Conservation (phyloP, 352 stramenopile species). For the Phytophthora pseudosyringae region DNA sequence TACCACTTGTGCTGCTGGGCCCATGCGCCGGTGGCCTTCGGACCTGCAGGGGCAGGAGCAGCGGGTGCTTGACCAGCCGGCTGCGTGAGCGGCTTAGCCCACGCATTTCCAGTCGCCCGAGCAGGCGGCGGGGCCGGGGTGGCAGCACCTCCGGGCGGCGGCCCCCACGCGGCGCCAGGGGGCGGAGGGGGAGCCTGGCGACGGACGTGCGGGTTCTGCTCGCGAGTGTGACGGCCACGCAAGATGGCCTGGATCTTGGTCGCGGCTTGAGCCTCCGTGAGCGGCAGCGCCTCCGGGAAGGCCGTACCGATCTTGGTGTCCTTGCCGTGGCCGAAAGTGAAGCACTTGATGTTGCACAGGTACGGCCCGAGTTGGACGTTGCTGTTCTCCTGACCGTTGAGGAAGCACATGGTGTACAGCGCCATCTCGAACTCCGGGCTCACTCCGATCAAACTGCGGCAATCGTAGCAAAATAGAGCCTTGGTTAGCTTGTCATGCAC, state of each 20-base stretch:
- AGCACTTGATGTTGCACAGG: slow-evolving; percentile 92
- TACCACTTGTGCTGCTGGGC: slow-evolving; percentile 73
- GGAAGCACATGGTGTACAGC: slow-evolving; percentile 96
- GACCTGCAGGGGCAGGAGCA: slow-evolving; percentile 10
- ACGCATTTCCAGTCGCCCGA: slow-evolving; percentile 36
- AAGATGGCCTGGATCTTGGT: slow-evolving; percentile 77
- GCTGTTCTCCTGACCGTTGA: slow-evolving; percentile 91
- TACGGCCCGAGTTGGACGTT: slow-evolving; percentile 87
- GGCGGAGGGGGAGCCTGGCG: slow-evolving; percentile 41
- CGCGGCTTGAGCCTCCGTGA: slow-evolving; percentile 76
- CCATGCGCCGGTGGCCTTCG: slow-evolving; percentile 52
- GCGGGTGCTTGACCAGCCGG: slow-evolving; percentile 8
- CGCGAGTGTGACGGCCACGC: slow-evolving; percentile 52
- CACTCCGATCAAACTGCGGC: slow-evolving; percentile 90
- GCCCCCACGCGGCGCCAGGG: slow-evolving; percentile 45
- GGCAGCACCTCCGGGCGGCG: slow-evolving; percentile 40
- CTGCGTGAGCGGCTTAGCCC: slow-evolving; percentile 36
- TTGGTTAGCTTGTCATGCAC: not conserved
- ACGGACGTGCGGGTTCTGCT: slow-evolving; percentile 36
- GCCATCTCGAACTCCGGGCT: slow-evolving; percentile 97
- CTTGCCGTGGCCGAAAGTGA: slow-evolving; percentile 75
- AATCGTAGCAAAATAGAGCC: not conserved
- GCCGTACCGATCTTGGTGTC: slow-evolving; percentile 83
- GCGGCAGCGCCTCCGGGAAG: slow-evolving; percentile 76
- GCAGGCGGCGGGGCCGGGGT: slow-evolving; percentile 22